Evolutionary conservation across 495 filamentous ascomycete genomes (phyloP).

Genomic region (Penicillium simplicissimum): DNA sequence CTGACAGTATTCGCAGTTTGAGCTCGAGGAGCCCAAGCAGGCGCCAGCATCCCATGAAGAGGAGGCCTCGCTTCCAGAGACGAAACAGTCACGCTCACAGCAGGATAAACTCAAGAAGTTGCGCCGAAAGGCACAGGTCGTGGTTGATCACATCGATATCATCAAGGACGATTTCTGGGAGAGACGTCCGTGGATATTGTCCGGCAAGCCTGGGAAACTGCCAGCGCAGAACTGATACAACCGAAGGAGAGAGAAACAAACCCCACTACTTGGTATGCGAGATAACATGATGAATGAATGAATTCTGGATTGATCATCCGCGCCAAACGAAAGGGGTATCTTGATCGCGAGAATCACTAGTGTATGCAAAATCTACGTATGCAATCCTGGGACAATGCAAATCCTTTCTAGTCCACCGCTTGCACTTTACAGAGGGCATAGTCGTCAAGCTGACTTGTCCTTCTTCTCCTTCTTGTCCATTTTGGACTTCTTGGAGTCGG

Average conservation of each 20-base stretch:
- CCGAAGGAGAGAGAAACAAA: constrained; percentile 1
- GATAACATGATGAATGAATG: not conserved
- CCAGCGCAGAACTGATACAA: constrained; percentile 50
- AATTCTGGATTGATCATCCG: constrained; percentile 4
- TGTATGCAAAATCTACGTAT: constrained; percentile 22
- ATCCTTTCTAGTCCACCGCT: constrained; percentile 1
- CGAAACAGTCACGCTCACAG: constrained; percentile 68
- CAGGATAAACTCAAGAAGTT: constrained; percentile 75
- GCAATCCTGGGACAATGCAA: constrained; percentile 11
- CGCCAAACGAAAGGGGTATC: constrained; percentile 39
- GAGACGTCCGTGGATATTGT: constrained; percentile 80
- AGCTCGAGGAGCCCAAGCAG: constrained; percentile 38
- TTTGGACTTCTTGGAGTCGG: constrained; percentile 30
- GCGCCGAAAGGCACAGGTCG: constrained; percentile 71
- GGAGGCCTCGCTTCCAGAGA: constrained; percentile 10
- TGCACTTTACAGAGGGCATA: not conserved
- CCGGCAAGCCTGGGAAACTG: constrained; percentile 68
- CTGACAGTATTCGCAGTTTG: constrained; percentile 34
- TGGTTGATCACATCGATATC: constrained; percentile 84
- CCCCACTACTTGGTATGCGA: constrained; percentile 2
- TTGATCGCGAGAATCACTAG: constrained; percentile 32
- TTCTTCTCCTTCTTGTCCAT: constrained; percentile 36
- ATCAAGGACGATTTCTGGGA: constrained; percentile 95
- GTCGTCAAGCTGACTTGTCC: constrained; percentile 31
- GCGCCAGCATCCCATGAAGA: constrained; percentile 15